These are phyloP conservation scores for Tolypocladium pustulatum DNA, from an alignment of 2,329 filamentous ascomycete genomes.

Conservation along the genomic window DNA sequence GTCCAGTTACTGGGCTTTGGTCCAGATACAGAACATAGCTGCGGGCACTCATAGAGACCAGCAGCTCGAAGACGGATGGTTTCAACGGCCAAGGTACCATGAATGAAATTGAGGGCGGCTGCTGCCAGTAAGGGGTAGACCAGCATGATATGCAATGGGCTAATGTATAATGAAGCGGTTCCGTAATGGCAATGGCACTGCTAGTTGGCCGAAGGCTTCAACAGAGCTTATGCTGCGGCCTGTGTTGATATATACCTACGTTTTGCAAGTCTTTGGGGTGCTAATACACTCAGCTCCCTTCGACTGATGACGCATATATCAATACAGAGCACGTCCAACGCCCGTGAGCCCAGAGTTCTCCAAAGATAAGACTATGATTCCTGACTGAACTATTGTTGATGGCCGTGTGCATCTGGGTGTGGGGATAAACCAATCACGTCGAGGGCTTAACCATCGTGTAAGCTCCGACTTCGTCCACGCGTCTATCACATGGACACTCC, in stretches of 20 bases:
- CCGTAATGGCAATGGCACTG: not conserved
- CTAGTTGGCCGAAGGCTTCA: not conserved
- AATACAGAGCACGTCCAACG: not conserved
- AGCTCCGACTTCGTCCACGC: no score
- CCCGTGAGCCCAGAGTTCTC: not conserved
- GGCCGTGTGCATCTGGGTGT: not conserved
- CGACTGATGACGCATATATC: not conserved
- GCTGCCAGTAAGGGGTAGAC: not conserved
- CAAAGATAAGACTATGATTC: no score
- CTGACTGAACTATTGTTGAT: not conserved
- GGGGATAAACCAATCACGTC: no score
- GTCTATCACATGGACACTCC: no score
- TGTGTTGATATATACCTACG: no score
- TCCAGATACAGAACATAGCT: not conserved
- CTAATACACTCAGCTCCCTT: not conserved
- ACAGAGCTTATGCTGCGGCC: no score
- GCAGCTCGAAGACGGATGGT: not conserved
- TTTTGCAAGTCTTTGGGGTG: not conserved
- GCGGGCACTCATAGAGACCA: not conserved
- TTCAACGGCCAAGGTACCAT: not conserved
- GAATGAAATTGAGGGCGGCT: not conserved
- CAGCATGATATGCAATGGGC: not conserved
- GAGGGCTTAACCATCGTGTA: not conserved
- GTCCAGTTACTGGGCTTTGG: not conserved
- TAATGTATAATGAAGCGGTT: not conserved